These are phyloP conservation scores for Tuber microsphaerosporum DNA, from an alignment of 495 filamentous ascomycete species.

Conservation along the genomic window DNA sequence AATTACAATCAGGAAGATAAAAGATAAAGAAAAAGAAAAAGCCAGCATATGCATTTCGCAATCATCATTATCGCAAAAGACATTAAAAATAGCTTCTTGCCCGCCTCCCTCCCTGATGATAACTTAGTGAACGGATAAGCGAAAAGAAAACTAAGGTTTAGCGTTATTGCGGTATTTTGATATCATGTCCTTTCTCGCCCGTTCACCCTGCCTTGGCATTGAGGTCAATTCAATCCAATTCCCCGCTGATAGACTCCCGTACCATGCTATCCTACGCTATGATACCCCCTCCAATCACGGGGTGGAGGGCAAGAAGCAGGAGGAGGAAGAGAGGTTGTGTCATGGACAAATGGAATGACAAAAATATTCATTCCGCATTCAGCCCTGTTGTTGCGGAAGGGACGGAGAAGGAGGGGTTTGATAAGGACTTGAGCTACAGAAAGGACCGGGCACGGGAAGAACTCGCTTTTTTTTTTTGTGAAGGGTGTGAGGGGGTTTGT, in stretches of 20 bases:
- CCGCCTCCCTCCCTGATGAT: background rate
- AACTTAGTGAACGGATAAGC: background rate
- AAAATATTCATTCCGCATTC: background rate
- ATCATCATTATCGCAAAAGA: background rate
- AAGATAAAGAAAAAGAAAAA: background rate
- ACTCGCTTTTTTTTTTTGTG: background rate
- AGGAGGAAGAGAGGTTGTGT: background rate
- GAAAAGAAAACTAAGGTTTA: background rate
- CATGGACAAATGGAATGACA: background rate
- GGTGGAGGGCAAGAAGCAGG: background rate
- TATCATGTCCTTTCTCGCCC: background rate
- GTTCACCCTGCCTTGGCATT: background rate
- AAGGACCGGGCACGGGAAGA: background rate
- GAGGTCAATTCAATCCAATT: background rate
- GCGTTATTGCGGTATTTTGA: background rate
- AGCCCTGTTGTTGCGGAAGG: background rate
- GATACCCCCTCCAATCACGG: background rate
- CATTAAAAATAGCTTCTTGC: background rate
- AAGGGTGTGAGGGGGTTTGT: conserved; percentile 3
- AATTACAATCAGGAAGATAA: background rate
- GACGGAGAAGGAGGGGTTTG: background rate
- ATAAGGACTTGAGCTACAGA: background rate
- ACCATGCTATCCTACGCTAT: background rate
- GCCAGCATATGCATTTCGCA: conserved; percentile 2
- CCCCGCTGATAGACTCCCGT: background rate